Conservation (phyloP, 202 grass and related monocot species). For the Saccharum hybrid region DNA sequence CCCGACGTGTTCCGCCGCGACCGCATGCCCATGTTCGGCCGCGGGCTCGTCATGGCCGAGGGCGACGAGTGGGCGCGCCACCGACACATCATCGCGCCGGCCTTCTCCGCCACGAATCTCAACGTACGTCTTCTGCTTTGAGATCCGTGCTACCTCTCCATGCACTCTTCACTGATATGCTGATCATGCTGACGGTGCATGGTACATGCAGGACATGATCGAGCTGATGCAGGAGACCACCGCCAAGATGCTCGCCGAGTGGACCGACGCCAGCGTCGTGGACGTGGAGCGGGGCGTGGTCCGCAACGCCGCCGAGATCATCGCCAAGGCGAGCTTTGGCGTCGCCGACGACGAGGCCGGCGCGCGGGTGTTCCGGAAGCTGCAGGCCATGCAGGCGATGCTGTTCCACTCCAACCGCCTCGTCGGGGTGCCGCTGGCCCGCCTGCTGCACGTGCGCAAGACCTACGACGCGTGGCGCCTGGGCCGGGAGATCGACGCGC, state of each 20-base stretch:
- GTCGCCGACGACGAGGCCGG: conserved; percentile 49
- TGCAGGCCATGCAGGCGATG: conserved; percentile 75
- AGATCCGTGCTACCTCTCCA: no score
- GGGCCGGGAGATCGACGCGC: conserved; percentile 73
- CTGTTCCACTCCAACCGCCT: conserved; percentile 78
- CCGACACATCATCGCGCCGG: conserved; percentile 76
- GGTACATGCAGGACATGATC: conserved; percentile 64
- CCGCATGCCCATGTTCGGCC: conserved; percentile 87
- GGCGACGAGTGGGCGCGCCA: conserved; percentile 74
- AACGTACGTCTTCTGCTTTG: conserved; percentile 40
- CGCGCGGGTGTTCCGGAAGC: conserved; percentile 61
- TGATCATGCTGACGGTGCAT: no score
- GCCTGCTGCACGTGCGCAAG: conserved; percentile 50
- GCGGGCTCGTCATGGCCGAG: conserved; percentile 77
- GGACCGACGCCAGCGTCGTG: conserved; percentile 37
- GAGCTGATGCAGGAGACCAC: conserved; percentile 65
- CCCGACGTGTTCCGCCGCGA: conserved; percentile 88
- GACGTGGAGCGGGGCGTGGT: conserved; percentile 63
- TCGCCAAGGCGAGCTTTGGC: conserved; percentile 78
- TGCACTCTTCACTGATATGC: no score
- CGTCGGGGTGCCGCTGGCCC: conserved; percentile 74
- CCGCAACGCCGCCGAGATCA: conserved; percentile 80
- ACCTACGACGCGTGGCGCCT: conserved; percentile 77
- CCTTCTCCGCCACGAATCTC: conserved; percentile 85
- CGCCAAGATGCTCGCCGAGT: conserved; percentile 55